Conservation (phyloP, 2,329 filamentous ascomycete species). For the Aaosphaeria arxii region DNA sequence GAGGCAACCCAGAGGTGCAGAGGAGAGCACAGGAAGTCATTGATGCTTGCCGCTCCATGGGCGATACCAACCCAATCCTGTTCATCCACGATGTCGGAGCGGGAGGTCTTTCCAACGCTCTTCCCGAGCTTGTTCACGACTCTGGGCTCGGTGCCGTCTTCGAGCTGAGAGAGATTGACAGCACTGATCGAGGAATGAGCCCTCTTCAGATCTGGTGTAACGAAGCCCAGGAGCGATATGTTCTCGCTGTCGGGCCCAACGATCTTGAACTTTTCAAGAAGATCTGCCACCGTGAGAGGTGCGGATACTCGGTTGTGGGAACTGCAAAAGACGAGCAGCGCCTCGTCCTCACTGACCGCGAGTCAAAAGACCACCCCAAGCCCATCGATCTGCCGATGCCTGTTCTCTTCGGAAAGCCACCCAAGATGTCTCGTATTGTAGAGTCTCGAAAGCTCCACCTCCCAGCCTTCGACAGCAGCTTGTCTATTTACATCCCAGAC, state of each 20-base stretch:
- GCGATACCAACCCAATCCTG: slow-evolving; percentile 81
- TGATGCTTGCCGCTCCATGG: slow-evolving; percentile 84
- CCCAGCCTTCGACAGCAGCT: slow-evolving; percentile 69
- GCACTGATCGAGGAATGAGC: slow-evolving; percentile 85
- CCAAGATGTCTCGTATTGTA: slow-evolving; percentile 75
- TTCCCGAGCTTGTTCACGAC: slow-evolving; percentile 89
- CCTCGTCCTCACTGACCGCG: slow-evolving; percentile 77
- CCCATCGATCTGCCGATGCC: slow-evolving; percentile 90
- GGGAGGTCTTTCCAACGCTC: slow-evolving; percentile 78
- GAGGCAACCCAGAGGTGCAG: slow-evolving; percentile 96
- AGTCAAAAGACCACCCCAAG: slow-evolving; percentile 69
- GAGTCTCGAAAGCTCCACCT: slow-evolving; percentile 66
- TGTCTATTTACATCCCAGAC: slow-evolving; percentile 65
- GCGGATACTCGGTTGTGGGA: slow-evolving; percentile 89
- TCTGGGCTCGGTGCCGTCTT: slow-evolving; percentile 88
- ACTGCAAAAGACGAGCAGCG: slow-evolving; percentile 69
- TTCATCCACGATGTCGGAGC: slow-evolving; percentile 98
- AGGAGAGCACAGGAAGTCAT: slow-evolving; percentile 96
- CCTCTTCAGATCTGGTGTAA: slow-evolving; percentile 98
- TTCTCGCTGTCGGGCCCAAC: slow-evolving; percentile 80
- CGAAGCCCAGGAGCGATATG: slow-evolving; percentile 94
- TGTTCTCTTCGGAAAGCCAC: slow-evolving; percentile 81
- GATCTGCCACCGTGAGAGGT: slow-evolving; percentile 77
- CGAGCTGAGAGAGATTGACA: slow-evolving; percentile 91
- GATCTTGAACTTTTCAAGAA: slow-evolving; percentile 69